Evolutionary conservation across 495 filamentous ascomycete species (phyloP).

Genomic region (Daldinia bambusicola): DNA sequence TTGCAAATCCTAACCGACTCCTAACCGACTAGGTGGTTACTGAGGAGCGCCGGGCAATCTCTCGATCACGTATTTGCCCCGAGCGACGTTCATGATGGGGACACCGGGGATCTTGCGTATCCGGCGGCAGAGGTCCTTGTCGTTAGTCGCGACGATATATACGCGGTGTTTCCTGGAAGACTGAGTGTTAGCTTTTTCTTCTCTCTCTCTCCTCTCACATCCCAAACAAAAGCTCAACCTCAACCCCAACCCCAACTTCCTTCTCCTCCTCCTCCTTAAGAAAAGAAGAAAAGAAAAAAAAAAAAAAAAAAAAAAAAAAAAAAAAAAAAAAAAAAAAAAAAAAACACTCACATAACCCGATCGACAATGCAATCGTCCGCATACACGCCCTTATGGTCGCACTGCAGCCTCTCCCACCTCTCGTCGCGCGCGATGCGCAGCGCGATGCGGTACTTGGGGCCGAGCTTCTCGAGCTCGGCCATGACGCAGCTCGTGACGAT

Average conservation of each 20-base stretch:
- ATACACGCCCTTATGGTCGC: slow-evolving; percentile 90
- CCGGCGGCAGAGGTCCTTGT: slow-evolving; percentile 81
- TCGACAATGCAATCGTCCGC: slow-evolving; percentile 98
- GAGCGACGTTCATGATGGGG: slow-evolving; percentile 72
- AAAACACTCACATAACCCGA: slow-evolving; percentile 65
- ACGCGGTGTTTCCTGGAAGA: slow-evolving; percentile 65
- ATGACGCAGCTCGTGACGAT: slow-evolving; percentile 78
- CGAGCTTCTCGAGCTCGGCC: slow-evolving; percentile 91
- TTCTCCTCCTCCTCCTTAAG: too few relatives aligned
- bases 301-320: too few relatives aligned
- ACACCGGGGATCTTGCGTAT: slow-evolving; percentile 83
- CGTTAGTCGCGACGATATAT: slow-evolving; percentile 92
- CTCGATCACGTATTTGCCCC: slow-evolving; percentile 93
- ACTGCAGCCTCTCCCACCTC: slow-evolving; percentile 82
- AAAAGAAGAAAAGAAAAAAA: too few relatives aligned
- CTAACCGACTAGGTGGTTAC: slow-evolving; percentile 5
- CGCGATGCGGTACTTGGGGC: slow-evolving; percentile 87
- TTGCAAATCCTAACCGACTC: not conserved
- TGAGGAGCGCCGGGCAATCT: slow-evolving; percentile 81
- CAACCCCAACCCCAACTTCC: too few relatives aligned
- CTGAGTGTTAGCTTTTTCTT: slow-evolving; percentile 48
- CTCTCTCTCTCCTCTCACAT: not conserved
- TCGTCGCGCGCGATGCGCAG: slow-evolving; percentile 92
- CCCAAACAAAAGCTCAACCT: too few relatives aligned
- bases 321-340: not conserved